phyloP scores from a whole-genome alignment of 2,329 filamentous ascomycete species.

The Leptosphaerulina australis region DNA sequence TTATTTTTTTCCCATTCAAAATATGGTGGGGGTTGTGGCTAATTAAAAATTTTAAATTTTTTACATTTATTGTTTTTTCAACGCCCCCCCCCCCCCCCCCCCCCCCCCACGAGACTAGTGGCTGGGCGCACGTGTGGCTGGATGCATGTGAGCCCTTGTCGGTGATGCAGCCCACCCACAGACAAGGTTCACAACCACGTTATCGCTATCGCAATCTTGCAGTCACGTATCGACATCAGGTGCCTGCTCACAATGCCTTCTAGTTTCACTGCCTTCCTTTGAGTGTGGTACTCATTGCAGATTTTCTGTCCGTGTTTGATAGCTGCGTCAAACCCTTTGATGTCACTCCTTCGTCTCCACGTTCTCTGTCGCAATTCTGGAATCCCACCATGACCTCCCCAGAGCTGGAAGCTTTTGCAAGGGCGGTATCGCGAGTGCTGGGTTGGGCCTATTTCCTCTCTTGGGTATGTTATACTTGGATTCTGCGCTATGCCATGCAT shows the following conservation, averaged over 20 bases:
- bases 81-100: too few relatives aligned
- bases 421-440: conserved; percentile 42
- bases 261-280: conserved; percentile 15
- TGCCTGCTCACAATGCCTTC: conserved; percentile 17
- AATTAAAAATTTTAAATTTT: too few relatives aligned
- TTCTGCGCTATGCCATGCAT: background rate
- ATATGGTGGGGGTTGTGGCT: too few relatives aligned
- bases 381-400: conserved; percentile 26
- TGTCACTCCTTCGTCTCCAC: conserved; percentile 9
- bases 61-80: too few relatives aligned
- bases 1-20: too few relatives aligned
- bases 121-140: too few relatives aligned
- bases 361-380: conserved; percentile 5
- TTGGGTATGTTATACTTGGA: conserved; percentile 28
- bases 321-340: conserved; percentile 7
- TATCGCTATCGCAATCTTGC: conserved; percentile 18
- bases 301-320: background rate
- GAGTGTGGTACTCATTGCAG: background rate
- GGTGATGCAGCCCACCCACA: conserved; percentile 1
- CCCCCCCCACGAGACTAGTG: background rate
- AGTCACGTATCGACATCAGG: conserved; percentile 29
- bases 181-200: conserved; percentile 3
- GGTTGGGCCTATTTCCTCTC: conserved; percentile 48
- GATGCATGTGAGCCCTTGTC: background rate
- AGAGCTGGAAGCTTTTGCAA: conserved; percentile 39